Evolutionary conservation across 441 rosid genomes (phyloP), one percentile per base, ranked within the genome.

Genomic region (Gossypium armourianum): DNA sequence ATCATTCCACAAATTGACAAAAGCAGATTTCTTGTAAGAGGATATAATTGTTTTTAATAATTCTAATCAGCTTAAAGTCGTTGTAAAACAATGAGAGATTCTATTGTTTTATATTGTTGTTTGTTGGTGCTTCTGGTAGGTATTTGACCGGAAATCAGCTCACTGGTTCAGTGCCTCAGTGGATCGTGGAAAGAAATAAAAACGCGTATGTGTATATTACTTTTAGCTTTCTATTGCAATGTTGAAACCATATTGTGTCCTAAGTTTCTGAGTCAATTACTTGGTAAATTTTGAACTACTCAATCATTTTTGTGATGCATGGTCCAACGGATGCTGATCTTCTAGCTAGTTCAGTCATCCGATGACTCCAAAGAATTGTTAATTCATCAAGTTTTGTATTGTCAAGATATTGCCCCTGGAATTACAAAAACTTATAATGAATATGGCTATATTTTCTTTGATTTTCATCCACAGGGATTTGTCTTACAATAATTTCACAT

Each of bases 91-190:
- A 70, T 36, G 60, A 19, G 53, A 50, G 23, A 21, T 49, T n/a
- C 26, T 9, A 10, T 58, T 3, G 26, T 26, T 53, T 17, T 47
- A 29, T 19, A 2, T 57, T 29, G 12, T 69, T 28, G 1, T 75
- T 49, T 49, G 43, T 24, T 66, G n/a, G 23, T 66, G 19, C 75
- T 49, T 59, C 73, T 45, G 68, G 47, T 62, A 93, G 98, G 81
- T 93, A 88, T 79, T 82, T 93, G 79, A 87, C 93, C 16, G 84
- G 82, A 71, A 93, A 91, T 85, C 81, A 78, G 77, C 87, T 93
- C 58, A 82, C 86, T 16, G 94, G 97, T 76, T 61, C 82, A 40
- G 68, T 93, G 47, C 97, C 98, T 36, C 72, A 7, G 57, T 83
- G 83, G 81, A 72, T 93, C 50, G 72, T 86, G 4, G 74, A 75